These are phyloP conservation scores for Trichoderma koningiopsis DNA, from an alignment of 2,329 filamentous ascomycete genomes.

Conservation along the genomic window DNA sequence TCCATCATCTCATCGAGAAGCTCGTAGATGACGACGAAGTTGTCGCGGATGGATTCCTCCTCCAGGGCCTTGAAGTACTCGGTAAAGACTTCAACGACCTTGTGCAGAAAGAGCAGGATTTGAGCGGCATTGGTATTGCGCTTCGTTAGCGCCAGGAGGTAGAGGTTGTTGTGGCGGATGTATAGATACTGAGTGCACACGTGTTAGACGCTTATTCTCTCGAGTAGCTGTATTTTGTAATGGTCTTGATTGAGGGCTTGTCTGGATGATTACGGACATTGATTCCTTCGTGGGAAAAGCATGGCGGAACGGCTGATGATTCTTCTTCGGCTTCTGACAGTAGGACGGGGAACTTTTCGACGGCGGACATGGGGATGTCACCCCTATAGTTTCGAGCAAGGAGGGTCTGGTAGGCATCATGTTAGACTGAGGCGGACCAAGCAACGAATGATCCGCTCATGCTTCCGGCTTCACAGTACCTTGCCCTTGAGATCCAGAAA, in stretches of 20 bases:
- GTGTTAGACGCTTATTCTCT: constrained; percentile 9
- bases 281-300: constrained; percentile 98
- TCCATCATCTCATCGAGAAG: constrained; percentile 99
- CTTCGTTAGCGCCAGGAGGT: constrained; percentile 95
- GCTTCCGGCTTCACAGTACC: constrained; percentile 50
- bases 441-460: background rate
- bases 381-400: constrained; percentile 97
- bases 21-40: constrained; percentile 99
- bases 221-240: background rate
- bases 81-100: constrained; percentile 97
- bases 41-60: constrained; percentile 97
- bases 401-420: constrained; percentile 70
- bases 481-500: constrained; percentile 99
- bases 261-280: constrained; percentile 65
- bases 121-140: constrained; percentile 98
- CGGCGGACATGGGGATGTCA: constrained; percentile 98
- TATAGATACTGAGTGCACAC: constrained; percentile 76
- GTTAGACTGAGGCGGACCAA: background rate
- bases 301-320: constrained; percentile 93
- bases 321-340: constrained; percentile 99
- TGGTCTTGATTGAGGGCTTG: constrained; percentile 17
- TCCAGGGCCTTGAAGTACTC: constrained; percentile 99
- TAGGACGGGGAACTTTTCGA: constrained; percentile 95
- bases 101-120: constrained; percentile 96
- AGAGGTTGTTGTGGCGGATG: constrained; percentile 98